These are phyloP conservation scores for Fistulifera pelliculosa DNA, from an alignment of 108 stramenopile genomes.

Conservation along the genomic window DNA sequence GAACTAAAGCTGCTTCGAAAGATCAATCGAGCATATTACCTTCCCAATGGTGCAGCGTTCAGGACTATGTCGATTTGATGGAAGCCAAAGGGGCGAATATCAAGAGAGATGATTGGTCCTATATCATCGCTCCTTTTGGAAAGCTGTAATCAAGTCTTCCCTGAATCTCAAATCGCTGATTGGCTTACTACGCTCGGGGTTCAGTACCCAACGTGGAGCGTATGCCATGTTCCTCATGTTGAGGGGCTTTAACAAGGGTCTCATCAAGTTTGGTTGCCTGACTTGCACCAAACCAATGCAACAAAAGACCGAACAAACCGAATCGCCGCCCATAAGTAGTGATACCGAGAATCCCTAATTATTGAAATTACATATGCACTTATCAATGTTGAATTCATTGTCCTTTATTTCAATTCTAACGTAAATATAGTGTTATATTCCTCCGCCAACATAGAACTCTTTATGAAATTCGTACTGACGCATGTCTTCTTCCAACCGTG, in stretches of 20 bases:
- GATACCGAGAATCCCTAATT: no score
- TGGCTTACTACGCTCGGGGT: conserved; percentile 70
- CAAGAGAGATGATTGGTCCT: conserved; percentile 81
- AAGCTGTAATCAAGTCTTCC: conserved; percentile 81
- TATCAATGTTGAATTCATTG: no score
- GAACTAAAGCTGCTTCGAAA: conserved; percentile 65
- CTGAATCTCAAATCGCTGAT: conserved; percentile 59
- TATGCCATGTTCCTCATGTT: conserved; percentile 87
- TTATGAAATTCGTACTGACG: conserved; percentile 25
- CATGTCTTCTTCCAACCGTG: conserved; percentile 30
- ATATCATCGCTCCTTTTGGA: conserved; percentile 94
- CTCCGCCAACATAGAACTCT: conserved; percentile 20
- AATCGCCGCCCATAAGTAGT: no score
- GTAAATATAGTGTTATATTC: conserved; percentile 14
- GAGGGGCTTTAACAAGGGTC: conserved; percentile 64
- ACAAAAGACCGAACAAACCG: no score
- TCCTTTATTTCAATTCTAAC: no score
- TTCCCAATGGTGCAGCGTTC: conserved; percentile 80
- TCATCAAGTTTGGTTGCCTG: conserved; percentile 85
- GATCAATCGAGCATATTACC: conserved; percentile 88
- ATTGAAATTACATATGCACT: no score
- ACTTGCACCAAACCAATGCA: conserved; percentile 63
- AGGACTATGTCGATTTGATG: conserved; percentile 69
- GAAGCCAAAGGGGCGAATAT: conserved; percentile 64
- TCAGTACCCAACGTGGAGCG: conserved; percentile 71